phyloP scores from a whole-genome alignment of 768 basidiomycete genomes.

The Melanogaster broomeanus region DNA sequence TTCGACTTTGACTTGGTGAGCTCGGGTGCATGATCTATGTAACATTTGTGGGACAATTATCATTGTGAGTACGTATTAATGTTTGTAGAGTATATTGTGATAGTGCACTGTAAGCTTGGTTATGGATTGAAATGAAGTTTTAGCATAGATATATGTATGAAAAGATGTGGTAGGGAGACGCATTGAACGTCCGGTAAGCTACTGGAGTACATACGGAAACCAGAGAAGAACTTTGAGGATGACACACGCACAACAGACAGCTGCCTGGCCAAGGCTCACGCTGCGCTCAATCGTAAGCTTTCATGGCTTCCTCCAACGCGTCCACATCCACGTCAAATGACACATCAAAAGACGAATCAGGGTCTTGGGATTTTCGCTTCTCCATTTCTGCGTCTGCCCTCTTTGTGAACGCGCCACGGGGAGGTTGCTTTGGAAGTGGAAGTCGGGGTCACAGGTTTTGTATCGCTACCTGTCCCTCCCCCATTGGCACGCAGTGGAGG shows the following conservation, averaged over 20 bases:
- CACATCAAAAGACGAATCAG: constrained; percentile 34
- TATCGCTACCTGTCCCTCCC: background rate
- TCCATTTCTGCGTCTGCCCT: background rate
- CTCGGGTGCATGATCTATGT: no score
- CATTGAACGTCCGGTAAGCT: no score
- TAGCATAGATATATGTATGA: background rate
- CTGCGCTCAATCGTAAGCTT: constrained; percentile 28
- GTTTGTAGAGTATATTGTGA: no score
- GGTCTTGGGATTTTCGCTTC: constrained; percentile 4
- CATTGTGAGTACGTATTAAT: no score
- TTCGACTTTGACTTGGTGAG: no score
- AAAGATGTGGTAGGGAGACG: no score
- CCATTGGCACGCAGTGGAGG: constrained; percentile 23
- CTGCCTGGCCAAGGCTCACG: no score
- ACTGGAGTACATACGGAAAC: no score
- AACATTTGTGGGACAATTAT: background rate
- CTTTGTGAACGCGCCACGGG: background rate
- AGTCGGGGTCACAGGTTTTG: background rate
- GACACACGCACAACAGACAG: no score
- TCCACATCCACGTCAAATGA: constrained; percentile 33
- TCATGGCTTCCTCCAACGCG: constrained; percentile 33
- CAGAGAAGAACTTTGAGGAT: no score
- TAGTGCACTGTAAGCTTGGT: no score
- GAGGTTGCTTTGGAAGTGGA: background rate
- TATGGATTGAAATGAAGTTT: background rate